A percentile compares a stretch with the other conserved stretches of the same genome.
These are phyloP conservation scores for Pistacia atlantica DNA, from an alignment of 345 rosid genomes.

Conservation along the genomic window DNA sequence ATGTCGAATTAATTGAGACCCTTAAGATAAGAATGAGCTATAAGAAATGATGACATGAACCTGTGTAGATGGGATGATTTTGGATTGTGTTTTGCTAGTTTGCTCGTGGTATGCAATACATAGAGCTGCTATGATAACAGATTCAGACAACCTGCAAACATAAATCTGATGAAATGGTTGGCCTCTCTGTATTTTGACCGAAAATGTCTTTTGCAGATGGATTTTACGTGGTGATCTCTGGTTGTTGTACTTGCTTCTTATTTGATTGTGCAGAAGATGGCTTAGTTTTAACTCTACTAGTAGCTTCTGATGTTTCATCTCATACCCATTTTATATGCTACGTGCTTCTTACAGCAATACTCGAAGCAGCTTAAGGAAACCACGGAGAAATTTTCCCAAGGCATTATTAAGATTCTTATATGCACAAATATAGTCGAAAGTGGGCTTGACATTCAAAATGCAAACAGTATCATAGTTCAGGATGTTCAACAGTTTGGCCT, in stretches of 20 bases:
- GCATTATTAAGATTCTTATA: conserved; percentile 80
- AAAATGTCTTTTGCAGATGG: neutral
- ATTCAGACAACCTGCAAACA: neutral
- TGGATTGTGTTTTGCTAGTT: neutral
- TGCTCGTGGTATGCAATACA: neutral
- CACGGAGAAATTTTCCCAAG: conserved; percentile 89
- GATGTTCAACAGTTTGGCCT: conserved; percentile 97
- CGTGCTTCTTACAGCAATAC: conserved; percentile 59
- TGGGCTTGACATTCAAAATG: conserved; percentile 95
- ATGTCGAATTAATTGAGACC: neutral
- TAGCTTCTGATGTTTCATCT: neutral
- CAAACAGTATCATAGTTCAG: conserved; percentile 92
- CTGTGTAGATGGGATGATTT: neutral
- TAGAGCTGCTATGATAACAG: neutral
- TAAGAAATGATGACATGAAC: neutral
- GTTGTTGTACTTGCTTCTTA: neutral
- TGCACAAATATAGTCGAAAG: conserved; percentile 94
- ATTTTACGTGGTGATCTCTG: neutral
- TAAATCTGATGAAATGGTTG: neutral
- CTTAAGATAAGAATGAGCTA: neutral
- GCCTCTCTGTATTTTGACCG: neutral
- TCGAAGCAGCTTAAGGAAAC: conserved; percentile 91
- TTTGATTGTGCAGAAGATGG: conserved; percentile 7
- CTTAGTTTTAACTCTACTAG: neutral
- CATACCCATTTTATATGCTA: conserved; percentile 15